Evolutionary conservation across 2,329 filamentous ascomycete genomes (phyloP).

Genomic region (Xylariales sp.): DNA sequence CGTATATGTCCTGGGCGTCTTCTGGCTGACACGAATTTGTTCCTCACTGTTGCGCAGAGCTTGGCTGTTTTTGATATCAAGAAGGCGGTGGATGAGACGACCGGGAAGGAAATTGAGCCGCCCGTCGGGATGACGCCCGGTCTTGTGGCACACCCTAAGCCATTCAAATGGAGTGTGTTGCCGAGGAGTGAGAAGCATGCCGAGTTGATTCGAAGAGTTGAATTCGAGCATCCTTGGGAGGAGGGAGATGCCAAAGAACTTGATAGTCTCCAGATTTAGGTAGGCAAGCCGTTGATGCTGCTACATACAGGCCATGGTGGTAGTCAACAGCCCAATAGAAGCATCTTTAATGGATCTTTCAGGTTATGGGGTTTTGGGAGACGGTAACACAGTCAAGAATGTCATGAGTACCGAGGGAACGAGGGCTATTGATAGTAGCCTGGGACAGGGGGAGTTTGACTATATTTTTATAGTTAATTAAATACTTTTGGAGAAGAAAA

Average conservation of each 20-base stretch:
- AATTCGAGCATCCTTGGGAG: conserved; percentile 17
- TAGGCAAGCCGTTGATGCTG: too few relatives aligned
- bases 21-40: conserved; percentile 13
- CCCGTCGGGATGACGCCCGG: conserved; percentile 13
- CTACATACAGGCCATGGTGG: too few relatives aligned
- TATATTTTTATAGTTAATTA: too few relatives aligned
- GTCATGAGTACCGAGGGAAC: too few relatives aligned
- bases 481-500: too few relatives aligned
- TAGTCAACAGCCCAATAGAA: too few relatives aligned
- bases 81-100: conserved; percentile 31
- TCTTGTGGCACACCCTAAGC: conserved; percentile 18
- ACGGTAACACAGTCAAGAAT: too few relatives aligned
- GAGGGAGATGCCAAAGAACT: conserved; percentile 11
- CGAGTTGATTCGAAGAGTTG: conserved; percentile 19
- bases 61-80: conserved; percentile 37
- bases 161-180: conserved; percentile 18
- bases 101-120: conserved; percentile 23
- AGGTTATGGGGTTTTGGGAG: too few relatives aligned
- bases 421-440: too few relatives aligned
- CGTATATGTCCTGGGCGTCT: conserved; percentile 12
- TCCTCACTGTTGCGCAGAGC: conserved; percentile 25
- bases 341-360: too few relatives aligned
- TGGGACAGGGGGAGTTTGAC: too few relatives aligned
- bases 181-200: conserved; percentile 21
- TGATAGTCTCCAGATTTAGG: too few relatives aligned